These are phyloP conservation scores for Zanthoxylum bungeanum DNA, from an alignment of 345 rosid genomes.

Conservation along the genomic window DNA sequence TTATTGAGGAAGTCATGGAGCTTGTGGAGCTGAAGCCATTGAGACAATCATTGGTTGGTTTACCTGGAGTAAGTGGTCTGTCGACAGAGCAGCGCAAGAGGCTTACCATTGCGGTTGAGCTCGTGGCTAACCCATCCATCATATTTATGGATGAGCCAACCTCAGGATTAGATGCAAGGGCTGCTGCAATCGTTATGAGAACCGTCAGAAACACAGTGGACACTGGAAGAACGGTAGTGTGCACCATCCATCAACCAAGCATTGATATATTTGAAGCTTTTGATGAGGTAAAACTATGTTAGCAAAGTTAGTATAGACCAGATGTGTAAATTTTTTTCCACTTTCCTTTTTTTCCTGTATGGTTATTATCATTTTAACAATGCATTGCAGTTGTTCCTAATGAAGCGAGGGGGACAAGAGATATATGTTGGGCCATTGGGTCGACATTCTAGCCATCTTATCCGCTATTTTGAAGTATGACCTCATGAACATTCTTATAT, in stretches of 20 bases:
- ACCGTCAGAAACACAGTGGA: constrained; percentile 50
- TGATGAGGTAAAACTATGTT: constrained; percentile 49
- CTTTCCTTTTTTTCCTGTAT: neutral
- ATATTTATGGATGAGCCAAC: constrained; percentile 57
- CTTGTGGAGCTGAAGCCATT: constrained; percentile 37
- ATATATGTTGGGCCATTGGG: constrained; percentile 84
- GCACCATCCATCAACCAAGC: constrained; percentile 55
- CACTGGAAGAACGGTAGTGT: constrained; percentile 49
- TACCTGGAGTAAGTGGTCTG: constrained; percentile 44
- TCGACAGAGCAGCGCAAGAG: constrained; percentile 50
- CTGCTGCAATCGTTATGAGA: constrained; percentile 58
- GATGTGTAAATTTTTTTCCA: neutral
- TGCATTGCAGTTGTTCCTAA: constrained; percentile 51
- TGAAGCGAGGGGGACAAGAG: constrained; percentile 78
- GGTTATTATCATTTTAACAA: neutral
- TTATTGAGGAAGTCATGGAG: constrained; percentile 40
- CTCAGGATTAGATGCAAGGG: constrained; percentile 50
- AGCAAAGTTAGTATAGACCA: neutral
- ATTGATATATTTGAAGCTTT: constrained; percentile 46
- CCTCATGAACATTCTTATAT: neutral
- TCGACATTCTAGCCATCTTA: constrained; percentile 50
- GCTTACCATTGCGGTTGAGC: constrained; percentile 48
- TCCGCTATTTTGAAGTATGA: constrained; percentile 67
- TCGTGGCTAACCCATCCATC: constrained; percentile 49
- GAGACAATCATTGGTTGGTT: constrained; percentile 35